Base-by-base conservation (phyloP, 441 rosid genomes). In the Adansonia rubrostipa region DNA sequence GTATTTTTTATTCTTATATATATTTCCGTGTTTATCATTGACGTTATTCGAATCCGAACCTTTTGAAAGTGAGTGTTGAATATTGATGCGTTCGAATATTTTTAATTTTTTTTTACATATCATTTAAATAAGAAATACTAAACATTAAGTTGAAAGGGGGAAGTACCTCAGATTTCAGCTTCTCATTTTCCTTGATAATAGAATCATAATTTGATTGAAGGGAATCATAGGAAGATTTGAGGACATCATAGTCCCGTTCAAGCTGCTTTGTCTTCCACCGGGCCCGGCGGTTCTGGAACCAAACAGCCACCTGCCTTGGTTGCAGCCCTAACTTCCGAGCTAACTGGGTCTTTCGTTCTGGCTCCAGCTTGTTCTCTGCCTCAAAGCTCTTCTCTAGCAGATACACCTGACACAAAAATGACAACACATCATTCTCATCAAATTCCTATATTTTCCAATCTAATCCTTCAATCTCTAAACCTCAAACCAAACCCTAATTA, bases 251-350 rank as follows among this genome's bases (percentile, higher is more conserved):
- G 72, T 92, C 91, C 85, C 86, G 86, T 68, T 92, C 92, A 19
- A 92, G 92, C 87, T 90, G 96, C 82, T 90, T 92, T 0, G 92
- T 92, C 84, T 89, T 92, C 93, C 91, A 90, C 82, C 96, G 85
- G 79, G 94, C 94, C 20, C 94, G 85, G 62, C 94, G 92, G 78
- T 92, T 90, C 79, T 92, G 96, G 87, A 92, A 92, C 96, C 96
- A 92, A 33, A 92, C 90, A 4, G 94, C 92, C 53, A 93, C 94
- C 86, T 93, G 95, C 77, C 96, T 85, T 0, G 92, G 93, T 81
- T 93, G 92, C 76, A 93, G 77, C 1, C 97, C 95, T 79, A 93
- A 85, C 82, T 91, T 88, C 87, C 89, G 91, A 6, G 97, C 97
- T 78, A 93, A 81, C 83, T 90, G 86, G 77, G 82, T 86, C 88